These are phyloP conservation scores for Suhomyces kunorum DNA, from an alignment of 1,139 yeast species.

Conservation along the genomic window DNA sequence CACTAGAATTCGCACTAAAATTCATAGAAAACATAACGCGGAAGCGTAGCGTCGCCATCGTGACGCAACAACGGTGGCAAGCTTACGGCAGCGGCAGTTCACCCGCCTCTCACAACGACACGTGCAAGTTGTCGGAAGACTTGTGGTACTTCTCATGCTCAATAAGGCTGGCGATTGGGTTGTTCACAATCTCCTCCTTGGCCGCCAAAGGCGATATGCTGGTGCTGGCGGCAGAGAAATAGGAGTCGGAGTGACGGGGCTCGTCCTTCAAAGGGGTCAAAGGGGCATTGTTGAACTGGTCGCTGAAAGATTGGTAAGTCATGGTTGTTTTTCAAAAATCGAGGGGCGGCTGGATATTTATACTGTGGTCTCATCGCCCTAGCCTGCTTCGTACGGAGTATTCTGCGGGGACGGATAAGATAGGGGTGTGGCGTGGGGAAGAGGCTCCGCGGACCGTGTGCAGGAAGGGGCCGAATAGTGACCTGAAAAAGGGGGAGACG, in stretches of 20 bases:
- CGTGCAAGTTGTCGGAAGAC: slow-evolving; percentile 36
- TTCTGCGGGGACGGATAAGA: slow-evolving; percentile 7
- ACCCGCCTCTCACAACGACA: slow-evolving; percentile 24
- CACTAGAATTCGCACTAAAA: too few relatives aligned
- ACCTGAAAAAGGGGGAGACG: not conserved
- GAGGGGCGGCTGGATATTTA: not conserved
- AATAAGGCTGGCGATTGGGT: slow-evolving; percentile 22
- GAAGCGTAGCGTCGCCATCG: too few relatives aligned
- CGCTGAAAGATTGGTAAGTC: slow-evolving; percentile 20
- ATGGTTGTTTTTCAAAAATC: slow-evolving; percentile 5
- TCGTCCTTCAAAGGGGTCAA: slow-evolving; percentile 19
- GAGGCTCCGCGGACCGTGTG: not conserved
- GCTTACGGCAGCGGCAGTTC: too few relatives aligned
- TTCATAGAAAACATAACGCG: too few relatives aligned
- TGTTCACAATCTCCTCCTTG: slow-evolving; percentile 14
- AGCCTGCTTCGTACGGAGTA: not conserved
- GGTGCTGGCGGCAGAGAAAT: slow-evolving; percentile 13
- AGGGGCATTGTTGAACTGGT: slow-evolving; percentile 21
- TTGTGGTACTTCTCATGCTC: slow-evolving; percentile 25
- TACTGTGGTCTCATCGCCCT: not conserved
- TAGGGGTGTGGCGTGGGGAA: slow-evolving; percentile 6
- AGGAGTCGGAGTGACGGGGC: slow-evolving; percentile 11
- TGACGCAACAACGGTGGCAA: too few relatives aligned
- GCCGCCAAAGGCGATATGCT: slow-evolving; percentile 12
- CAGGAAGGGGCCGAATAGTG: not conserved